Evolutionary conservation across 2,329 filamentous ascomycete genomes (phyloP).

Genomic region (Esteya vermicola): DNA sequence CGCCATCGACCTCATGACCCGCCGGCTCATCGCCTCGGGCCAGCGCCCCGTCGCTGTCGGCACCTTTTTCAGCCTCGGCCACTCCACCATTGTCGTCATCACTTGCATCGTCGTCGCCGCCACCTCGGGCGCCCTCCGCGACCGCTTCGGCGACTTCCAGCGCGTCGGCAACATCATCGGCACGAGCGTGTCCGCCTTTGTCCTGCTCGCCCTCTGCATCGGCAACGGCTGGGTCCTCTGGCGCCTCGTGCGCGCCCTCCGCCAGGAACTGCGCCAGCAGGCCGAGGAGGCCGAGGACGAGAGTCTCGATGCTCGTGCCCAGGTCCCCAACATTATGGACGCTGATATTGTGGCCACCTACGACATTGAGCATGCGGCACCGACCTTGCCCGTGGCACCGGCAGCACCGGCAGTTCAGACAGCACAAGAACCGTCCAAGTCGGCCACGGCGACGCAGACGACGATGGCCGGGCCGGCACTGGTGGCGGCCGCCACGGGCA

Average conservation of each 20-base stretch:
- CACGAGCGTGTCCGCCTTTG: constrained; percentile 69
- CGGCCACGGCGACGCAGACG: no score
- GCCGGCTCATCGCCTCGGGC: constrained; percentile 71
- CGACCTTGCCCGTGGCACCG: background rate
- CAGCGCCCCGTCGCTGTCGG: constrained; percentile 83
- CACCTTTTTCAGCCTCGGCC: constrained; percentile 86
- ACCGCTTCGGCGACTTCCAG: constrained; percentile 67
- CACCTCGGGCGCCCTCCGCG: constrained; percentile 69
- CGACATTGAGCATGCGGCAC: constrained; percentile 2
- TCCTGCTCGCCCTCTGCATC: constrained; percentile 67
- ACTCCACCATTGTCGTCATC: constrained; percentile 82
- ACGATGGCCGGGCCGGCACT: constrained; percentile 4
- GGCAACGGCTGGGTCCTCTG: constrained; percentile 81
- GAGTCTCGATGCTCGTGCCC: no score
- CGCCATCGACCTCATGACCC: constrained; percentile 90
- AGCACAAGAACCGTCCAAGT: no score
- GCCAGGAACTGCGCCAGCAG: constrained; percentile 36
- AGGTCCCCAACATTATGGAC: no score
- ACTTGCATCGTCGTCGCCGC: constrained; percentile 88
- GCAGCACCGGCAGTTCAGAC: background rate
- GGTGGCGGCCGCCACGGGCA: background rate
- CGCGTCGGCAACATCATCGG: constrained; percentile 79
- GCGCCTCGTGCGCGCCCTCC: constrained; percentile 57
- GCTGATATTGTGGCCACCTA: constrained; percentile 6
- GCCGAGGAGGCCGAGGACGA: constrained; percentile 15